Evolutionary conservation across 129 eudicot genomes (phyloP), one percentile per base, ranked within the genome.

Genomic region (Lonicera japonica): DNA sequence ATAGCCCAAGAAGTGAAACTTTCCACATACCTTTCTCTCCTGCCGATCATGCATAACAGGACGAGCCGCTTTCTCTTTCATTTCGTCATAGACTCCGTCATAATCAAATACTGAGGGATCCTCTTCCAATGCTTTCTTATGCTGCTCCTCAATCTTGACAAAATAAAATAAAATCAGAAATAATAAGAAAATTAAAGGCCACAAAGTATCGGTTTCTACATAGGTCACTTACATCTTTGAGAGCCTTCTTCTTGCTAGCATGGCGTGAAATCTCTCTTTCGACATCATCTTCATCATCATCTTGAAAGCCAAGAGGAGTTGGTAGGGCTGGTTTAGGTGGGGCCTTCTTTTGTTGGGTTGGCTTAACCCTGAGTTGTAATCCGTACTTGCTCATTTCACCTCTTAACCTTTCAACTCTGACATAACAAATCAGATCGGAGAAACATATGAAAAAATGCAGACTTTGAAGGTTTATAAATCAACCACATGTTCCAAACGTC

Each of bases 251-350:
- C 65, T 92, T 87, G 72, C 79, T 61, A 14, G 96, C 96, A 12
- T 91, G 98, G n/a, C 98, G 80, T 58, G 89, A 81, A 38, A 92
- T 92, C 34, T 92, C 98, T 58, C 85, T 64, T 75, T 92, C 96
- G n/a, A 92, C 76, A 56, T 80, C 79, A 58, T 82, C 86, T 2
- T 91, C 95, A 39, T 87, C 88, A 9, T 92, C 96, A 14, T 77
- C 83, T 41, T 70, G 61, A 66, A 87, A 87, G 6, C 68, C 86
- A n/a, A 48, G 67, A 8, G 86, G 77, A 2, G 74, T 61, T 0
- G 90, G 83, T 18, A 77, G 72, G 18, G 80, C 79, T 21, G 89
- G 94, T 64, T 71, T 66, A 0, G 77, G 10, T 9, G 72, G 80
- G 25, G 73, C 86, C 63, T 82, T 82, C 67, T 80, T 79, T 61